Evolutionary conservation across 768 basidiomycete genomes (phyloP).

Genomic region (Tricholoma bakamatsutake): DNA sequence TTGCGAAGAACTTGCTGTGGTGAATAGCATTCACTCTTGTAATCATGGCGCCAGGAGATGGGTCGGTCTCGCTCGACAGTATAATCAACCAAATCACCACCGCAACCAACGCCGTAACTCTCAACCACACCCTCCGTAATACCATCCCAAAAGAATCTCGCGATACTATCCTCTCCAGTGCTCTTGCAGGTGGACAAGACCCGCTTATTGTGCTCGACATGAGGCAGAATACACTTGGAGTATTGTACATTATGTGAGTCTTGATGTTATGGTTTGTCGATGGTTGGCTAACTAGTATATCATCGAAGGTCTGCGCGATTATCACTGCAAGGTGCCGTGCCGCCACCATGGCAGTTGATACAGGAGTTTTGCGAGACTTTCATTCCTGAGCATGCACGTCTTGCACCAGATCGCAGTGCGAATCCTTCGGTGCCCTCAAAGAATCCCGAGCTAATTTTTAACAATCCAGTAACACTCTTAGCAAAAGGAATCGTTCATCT

Average conservation of each 20-base stretch:
- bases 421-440: neutral
- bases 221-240: constrained; percentile 52
- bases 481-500: constrained; percentile 56
- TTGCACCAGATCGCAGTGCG: constrained; percentile 65
- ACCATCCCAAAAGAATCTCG: constrained; percentile 51
- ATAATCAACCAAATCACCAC: constrained; percentile 43
- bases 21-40: too few relatives aligned
- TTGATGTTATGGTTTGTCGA: neutral
- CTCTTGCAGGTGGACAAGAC: constrained; percentile 57
- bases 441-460: neutral
- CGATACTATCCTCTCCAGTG: constrained; percentile 49
- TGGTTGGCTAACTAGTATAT: neutral
- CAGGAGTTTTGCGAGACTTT: constrained; percentile 59
- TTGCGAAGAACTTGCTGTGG: too few relatives aligned
- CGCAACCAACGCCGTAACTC: constrained; percentile 25
- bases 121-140: constrained; percentile 41
- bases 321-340: constrained; percentile 29
- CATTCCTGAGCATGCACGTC: constrained; percentile 54
- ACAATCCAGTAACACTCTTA: constrained; percentile 50
- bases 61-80: constrained; percentile 15
- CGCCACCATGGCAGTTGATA: constrained; percentile 39
- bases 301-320: constrained; percentile 55
- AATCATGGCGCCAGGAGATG: neutral
- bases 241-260: constrained; percentile 68
- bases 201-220: constrained; percentile 57